Base-by-base conservation (phyloP, 495 filamentous ascomycete genomes). In the Aspergillus diversus region DNA sequence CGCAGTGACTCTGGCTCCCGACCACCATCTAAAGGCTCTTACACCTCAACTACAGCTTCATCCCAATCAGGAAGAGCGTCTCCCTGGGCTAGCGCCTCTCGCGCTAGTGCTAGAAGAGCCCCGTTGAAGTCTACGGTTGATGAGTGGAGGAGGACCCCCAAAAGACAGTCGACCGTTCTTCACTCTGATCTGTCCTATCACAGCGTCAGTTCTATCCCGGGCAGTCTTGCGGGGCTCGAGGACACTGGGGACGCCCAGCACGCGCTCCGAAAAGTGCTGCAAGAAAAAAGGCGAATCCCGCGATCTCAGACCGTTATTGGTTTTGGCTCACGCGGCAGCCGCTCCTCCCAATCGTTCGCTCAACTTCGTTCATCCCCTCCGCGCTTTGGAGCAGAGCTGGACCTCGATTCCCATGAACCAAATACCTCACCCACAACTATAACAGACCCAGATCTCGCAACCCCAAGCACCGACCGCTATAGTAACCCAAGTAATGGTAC, bases 181-280 rank as follows among this genome's bases (percentile, higher is more conserved):
- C 72, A 71, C 46, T 73, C 77, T 2, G 77, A 76, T 50, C 69
- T 77, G 5, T 72, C 72, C 7, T 75, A 73, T 54, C 70, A 71
- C 12, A 71, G 75, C 33, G 69, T 72, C 17, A 75, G 77, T 35
- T 66, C 72, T 5, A 85, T 88, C 34, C 82, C 82, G 3, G 84
- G 86, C 63, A 87, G 85, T 27, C 74, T 87, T 9, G 75, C 85
- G 42, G 79, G 80, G 27, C 69, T 73, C 27, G 75, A 87, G 59
- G 74, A 81, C 60, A 75, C 78, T 65, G 81, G 86, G 64, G 82
- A 82, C 73, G 78, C 84, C 61, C 71, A 86, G 69, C 72, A 84
- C 68, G 91, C 91, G 59, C 76, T 96, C 34, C 87, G 88, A 33
- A 91, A 90, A 73, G 82, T 96, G 16, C 77, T 90, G 16, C 87